Conservation (phyloP, 179 eudicot species). For the Gypsophila paniculata region DNA sequence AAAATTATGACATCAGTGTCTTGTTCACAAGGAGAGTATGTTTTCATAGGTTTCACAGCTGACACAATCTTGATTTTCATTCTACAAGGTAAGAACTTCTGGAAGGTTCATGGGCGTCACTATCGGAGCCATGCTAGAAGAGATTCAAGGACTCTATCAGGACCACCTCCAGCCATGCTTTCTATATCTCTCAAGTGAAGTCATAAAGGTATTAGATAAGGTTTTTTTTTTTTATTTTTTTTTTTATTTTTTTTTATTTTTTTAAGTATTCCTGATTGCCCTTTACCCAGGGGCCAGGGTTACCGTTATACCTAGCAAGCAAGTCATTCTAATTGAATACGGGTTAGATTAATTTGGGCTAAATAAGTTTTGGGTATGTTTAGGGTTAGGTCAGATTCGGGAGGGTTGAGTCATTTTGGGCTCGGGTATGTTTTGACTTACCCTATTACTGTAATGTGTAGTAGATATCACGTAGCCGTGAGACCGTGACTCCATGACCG, state of each 20-base stretch:
- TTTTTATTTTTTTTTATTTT: background rate
- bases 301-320: background rate
- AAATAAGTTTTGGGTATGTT: no score
- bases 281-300: background rate
- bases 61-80: slow-evolving; percentile 15
- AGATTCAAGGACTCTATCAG: slow-evolving; percentile 79
- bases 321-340: no score
- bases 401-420: no score
- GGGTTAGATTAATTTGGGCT: no score
- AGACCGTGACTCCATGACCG: background rate
- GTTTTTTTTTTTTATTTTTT: background rate
- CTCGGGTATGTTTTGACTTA: no score
- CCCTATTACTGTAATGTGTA: background rate
- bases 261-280: background rate
- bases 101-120: slow-evolving; percentile 89
- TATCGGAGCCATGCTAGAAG: slow-evolving; percentile 93
- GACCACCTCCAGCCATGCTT: slow-evolving; percentile 97
- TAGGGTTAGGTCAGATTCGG: no score
- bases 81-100: slow-evolving; percentile 82
- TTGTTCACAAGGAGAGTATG: no score
- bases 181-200: slow-evolving; percentile 98
- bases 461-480: no score
- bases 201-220: slow-evolving; percentile 88
- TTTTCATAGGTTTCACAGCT: slow-evolving; percentile 5
- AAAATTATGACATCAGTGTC: no score